A percentile compares a stretch with the other conserved stretches of the same genome.
These are phyloP conservation scores for Trichoderma koningii DNA, from an alignment of 2,329 filamentous ascomycete genomes.

Conservation along the genomic window DNA sequence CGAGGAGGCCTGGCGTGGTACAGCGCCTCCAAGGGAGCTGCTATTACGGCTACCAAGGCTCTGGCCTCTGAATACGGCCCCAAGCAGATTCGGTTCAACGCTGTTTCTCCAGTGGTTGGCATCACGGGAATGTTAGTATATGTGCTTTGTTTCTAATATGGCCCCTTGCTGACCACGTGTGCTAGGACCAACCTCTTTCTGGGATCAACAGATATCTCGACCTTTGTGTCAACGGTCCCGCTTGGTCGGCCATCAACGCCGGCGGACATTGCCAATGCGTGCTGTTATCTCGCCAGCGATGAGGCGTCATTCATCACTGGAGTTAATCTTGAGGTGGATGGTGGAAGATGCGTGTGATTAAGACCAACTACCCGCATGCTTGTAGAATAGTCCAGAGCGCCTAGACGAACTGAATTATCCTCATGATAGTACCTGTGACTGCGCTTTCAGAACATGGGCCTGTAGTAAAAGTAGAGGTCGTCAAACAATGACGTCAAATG, in stretches of 20 bases:
- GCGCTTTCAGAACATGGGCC: no score
- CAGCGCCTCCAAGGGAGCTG: slow-evolving; percentile 68
- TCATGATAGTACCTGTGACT: no score
- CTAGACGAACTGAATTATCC: no score
- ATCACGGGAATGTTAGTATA: slow-evolving; percentile 59
- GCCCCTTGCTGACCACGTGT: background rate
- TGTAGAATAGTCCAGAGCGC: background rate
- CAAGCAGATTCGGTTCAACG: slow-evolving; percentile 72
- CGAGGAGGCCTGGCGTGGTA: slow-evolving; percentile 68
- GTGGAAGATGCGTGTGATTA: slow-evolving; percentile 34
- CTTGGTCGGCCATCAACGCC: slow-evolving; percentile 58
- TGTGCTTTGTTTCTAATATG: accelerated
- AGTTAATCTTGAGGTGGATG: slow-evolving; percentile 60
- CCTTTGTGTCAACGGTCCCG: slow-evolving; percentile 56
- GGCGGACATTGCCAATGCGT: slow-evolving; percentile 70
- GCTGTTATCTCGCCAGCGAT: slow-evolving; percentile 68
- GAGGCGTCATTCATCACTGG: slow-evolving; percentile 74
- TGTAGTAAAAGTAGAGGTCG: no score
- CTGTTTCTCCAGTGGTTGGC: slow-evolving; percentile 68
- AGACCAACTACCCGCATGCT: background rate
- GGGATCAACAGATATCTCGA: slow-evolving; percentile 59
- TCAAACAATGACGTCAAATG: no score
- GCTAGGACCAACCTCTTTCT: slow-evolving; percentile 52
- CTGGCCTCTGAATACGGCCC: slow-evolving; percentile 73
- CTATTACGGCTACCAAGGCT: slow-evolving; percentile 58